Percentiles rank a stretch among this genome's conserved stretches.
These are phyloP conservation scores for Pilasporangium apinafurcum DNA, from an alignment of 352 stramenopile genomes.

Conservation along the genomic window DNA sequence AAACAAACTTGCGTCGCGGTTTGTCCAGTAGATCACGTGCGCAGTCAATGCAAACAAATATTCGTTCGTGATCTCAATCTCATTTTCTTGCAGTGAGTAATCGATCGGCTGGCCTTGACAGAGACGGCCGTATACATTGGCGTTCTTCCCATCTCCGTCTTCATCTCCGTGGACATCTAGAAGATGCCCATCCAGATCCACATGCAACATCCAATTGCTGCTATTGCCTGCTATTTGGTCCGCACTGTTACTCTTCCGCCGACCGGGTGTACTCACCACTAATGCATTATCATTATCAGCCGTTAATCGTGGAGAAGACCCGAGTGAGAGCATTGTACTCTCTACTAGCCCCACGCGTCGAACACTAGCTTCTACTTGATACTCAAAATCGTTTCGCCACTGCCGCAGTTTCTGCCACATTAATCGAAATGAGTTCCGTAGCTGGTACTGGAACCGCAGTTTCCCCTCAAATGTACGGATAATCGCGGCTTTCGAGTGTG, in stretches of 20 bases:
- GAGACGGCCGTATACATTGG: constrained; percentile 48
- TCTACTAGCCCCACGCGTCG: constrained; percentile 74
- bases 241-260: too few relatives aligned
- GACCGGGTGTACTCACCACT: too few relatives aligned
- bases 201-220: too few relatives aligned
- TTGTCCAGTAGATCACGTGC: constrained; percentile 91
- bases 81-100: constrained; percentile 91
- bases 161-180: constrained; percentile 2
- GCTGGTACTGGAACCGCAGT: constrained; percentile 80
- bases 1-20: constrained; percentile 90
- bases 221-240: too few relatives aligned
- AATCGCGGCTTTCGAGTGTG: constrained; percentile 77
- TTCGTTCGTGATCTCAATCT: constrained; percentile 93
- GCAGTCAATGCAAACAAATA: constrained; percentile 90
- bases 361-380: constrained; percentile 57
- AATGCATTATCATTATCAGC: constrained; percentile 13
- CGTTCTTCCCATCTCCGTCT: constrained; percentile 32
- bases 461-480: constrained; percentile 83
- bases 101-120: constrained; percentile 73
- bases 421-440: constrained; percentile 72
- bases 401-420: constrained; percentile 75
- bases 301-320: neutral
- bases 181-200: constrained; percentile 9
- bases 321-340: constrained; percentile 2
- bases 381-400: constrained; percentile 73